phyloP scores from a whole-genome alignment of 108 stramenopile species.

The Cylindrotheca closterium region DNA sequence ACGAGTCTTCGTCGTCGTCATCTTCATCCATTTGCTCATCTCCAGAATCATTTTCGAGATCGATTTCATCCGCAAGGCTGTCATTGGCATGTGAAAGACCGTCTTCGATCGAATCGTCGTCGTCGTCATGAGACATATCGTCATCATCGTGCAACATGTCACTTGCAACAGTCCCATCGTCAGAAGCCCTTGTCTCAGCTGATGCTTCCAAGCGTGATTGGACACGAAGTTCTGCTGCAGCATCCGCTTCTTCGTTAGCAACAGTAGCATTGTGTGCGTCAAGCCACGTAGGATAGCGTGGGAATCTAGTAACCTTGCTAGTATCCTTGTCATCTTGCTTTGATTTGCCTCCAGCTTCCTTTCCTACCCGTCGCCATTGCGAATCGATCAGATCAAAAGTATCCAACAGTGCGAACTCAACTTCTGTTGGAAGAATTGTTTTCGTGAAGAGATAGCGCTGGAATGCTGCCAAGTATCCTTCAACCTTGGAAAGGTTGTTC shows the following conservation, averaged over 20 bases:
- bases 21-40: conserved; percentile 19
- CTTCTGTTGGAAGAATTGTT: conserved; percentile 80
- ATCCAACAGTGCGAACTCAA: conserved; percentile 91
- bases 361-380: conserved; percentile 47
- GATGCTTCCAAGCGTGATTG: conserved; percentile 57
- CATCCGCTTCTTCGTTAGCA: conserved; percentile 56
- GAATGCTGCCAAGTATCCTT: conserved; percentile 74
- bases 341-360: conserved; percentile 28
- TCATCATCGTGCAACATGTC: conserved; percentile 41
- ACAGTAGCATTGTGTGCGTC: conserved; percentile 85
- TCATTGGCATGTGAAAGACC: conserved; percentile 41
- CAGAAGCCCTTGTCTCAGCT: conserved; percentile 34
- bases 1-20: conserved; percentile 54
- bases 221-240: conserved; percentile 31
- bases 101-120: conserved; percentile 50
- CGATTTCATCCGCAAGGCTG: conserved; percentile 41
- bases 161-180: conserved; percentile 25
- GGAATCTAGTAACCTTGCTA: conserved; percentile 40
- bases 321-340: conserved; percentile 23
- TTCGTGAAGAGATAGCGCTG: conserved; percentile 96
- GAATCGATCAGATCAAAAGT: conserved; percentile 90
- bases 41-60: conserved; percentile 15
- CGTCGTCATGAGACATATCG: conserved; percentile 50
- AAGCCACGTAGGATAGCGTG: conserved; percentile 69
- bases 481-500: conserved; percentile 60